Evolutionary conservation across 2,329 filamentous ascomycete species (phyloP), one percentile per base, ranked within the genome.

Genomic region (Sporothrix humicola): DNA sequence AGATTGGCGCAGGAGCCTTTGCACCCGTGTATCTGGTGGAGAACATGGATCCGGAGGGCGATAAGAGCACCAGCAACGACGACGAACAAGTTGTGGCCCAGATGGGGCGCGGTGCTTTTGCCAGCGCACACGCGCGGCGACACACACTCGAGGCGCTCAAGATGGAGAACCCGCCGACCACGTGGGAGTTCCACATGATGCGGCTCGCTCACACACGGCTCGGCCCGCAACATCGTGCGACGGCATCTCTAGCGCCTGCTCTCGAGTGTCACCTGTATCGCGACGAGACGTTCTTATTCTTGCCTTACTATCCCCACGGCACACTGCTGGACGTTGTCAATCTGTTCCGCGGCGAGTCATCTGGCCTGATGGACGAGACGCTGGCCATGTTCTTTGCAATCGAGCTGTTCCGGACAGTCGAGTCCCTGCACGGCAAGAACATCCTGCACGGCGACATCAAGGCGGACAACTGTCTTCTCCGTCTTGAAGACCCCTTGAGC

Each of bases 111-210:
- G 87, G 90, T 44, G 82, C 85, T 13, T 89, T 91, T 78, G 84
- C 88, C n/a, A 79, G 85, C 10, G 84, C 83, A 48, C 83, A 85
- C 63, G 77, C 81, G 0, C 83, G 84, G 54, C 89, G 92, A 58
- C 84, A 84, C 59, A 76, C 84, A 0, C 86, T 96, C 4, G 94
- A 98, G 81, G 96, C 96, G 1, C 86, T 99, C 77, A 99, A 99
- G 82, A 95, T 97, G 90, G 96, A 99, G 83, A 89, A 92, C 46
- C 94, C 95, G 0, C 93, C 95, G 0, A 92, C 91, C 4, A 87
- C 93, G 0, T 99, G 96, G 96, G 96, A 99, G 80, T 99, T 98
- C 80, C 93, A 97, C 82, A 97, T 99, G 82, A 94, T 98, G 85
- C 91, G 93, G 1, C 89, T 94, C 72, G 90, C 93, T 1, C 93